Evolutionary conservation across 805 yeast species (phyloP), one percentile per base, ranked within the genome.

Genomic region (Citeromyces nyonsensis): DNA sequence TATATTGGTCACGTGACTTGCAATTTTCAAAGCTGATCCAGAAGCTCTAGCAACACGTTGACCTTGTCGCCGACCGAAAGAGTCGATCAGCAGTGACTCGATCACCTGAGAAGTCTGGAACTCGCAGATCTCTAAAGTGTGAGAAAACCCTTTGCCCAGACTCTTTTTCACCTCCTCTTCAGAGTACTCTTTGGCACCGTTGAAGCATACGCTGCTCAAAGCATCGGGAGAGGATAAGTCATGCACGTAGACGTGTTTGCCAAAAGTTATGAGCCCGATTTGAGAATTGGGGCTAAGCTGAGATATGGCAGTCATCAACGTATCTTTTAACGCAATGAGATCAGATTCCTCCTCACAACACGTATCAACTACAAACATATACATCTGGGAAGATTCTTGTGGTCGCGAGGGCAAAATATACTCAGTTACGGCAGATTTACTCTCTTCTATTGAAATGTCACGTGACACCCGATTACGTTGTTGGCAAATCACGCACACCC

Each of bases 401-500:
- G 40, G 44, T 10, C 39, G 36, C 31, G 41, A 39, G 10, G 53
- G 43, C 27, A 58, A 31, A 7, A 56, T 38, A 41, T 72, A 74
- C 44, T 74, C 81, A 15, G 71, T 55, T 18, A 18, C 22, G 7
- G 22, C 22, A 18, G 22, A 18, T 4, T 77, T 67, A 10, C 71
- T 48, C 24, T 58, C 47, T 18, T 44, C 56, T 2, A 64, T 62
- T 26, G 46, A 40, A 24, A 56, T 44, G 33, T 63, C 66, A 9
- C 53, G 55, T 38, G 59, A 60, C 29, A 43, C 31, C 44, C 48
- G 37, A 41, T 34, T 12, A 33, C 32, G 33, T 25, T 57, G 50
- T 5, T 57, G 55, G 54, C 82, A 74, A 33, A 73, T 55, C 15
- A 69, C 68, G 49, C 82, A 74, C 4, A 59, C 40, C 81, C 81